Conservation (phyloP, 2,329 filamentous ascomycete species). For the Endoconidiophora polonica region DNA sequence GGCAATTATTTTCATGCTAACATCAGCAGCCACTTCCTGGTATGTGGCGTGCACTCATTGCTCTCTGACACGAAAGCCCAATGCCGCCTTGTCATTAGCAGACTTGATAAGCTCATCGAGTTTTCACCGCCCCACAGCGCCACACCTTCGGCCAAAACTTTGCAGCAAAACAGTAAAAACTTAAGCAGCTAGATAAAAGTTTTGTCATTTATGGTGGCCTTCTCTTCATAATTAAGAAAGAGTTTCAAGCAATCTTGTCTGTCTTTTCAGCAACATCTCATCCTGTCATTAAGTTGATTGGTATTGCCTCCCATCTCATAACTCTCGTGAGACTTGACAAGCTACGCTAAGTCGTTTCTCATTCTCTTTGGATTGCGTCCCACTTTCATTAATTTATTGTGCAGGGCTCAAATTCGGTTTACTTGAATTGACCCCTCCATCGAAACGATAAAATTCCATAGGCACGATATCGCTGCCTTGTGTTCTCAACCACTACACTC, state of each 20-base stretch:
- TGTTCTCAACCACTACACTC: constrained; percentile 12
- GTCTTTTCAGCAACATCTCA: not conserved
- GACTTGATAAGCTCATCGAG: constrained; percentile 12
- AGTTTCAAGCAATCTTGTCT: not conserved
- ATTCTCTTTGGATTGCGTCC: constrained; percentile 4
- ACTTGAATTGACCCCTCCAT: constrained; percentile 7
- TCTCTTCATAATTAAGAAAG: not conserved
- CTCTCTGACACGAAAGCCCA: constrained; percentile 4
- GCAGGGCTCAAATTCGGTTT: constrained; percentile 10
- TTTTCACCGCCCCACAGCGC: constrained; percentile 9
- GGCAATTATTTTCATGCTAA: not conserved
- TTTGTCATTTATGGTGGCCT: not conserved
- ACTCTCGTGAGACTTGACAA: not conserved
- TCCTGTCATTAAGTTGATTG: constrained; percentile 1
- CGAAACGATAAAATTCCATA: not conserved
- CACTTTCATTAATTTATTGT: constrained; percentile 3
- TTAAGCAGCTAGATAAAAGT: not conserved
- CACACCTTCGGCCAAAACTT: constrained; percentile 12
- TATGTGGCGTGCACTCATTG: not conserved
- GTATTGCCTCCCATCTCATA: not conserved
- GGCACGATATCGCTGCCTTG: constrained; percentile 5
- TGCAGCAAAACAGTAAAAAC: constrained; percentile 1
- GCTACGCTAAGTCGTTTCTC: not conserved
- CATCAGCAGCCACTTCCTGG: not conserved
- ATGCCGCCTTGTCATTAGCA: not conserved